Base-by-base conservation (phyloP, 2,329 filamentous ascomycete species). In the Peltaster fructicola region DNA sequence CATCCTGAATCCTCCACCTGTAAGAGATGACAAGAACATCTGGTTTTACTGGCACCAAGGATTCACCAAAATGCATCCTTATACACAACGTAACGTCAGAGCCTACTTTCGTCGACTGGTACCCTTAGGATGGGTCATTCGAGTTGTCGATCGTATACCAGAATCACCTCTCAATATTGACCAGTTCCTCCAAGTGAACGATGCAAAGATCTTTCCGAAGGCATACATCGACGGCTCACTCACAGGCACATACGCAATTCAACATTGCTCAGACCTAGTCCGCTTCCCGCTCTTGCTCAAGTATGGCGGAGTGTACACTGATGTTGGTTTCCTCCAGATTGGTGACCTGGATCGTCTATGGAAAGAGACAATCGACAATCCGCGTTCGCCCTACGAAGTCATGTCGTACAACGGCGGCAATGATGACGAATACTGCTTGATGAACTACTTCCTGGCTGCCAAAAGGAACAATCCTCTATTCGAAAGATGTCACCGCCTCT, bases 11-110 rank as follows among this genome's bases (percentile, higher is more conserved):
- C n/a, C n/a, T n/a, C n/a, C n/a, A n/a, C n/a, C n/a, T n/a, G n/a
- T n/a, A n/a, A n/a, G n/a, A n/a, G n/a, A 45, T 15, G 52, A 57
- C 22, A 68, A 68, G 39, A 65, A 66, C 23, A 47, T 68, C 14
- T 70, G 63, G 54, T 63, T 66, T 38, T 69, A 65, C 45, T 70
- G 65, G 65, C 53, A 68, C 39, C 46, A 45, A 3, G 64, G 64
- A 14, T 61, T 56, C 35, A 20, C 34, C 3, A 45, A 42, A 14
- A 59, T 68, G 53, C 59, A 64, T 29, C 50, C 52, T 1, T 67
- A 66, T 39, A 51, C 57, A 4, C 47, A 59, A 29, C 61, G 65
- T 19, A 68, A 60, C 31, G 49, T 68, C 14, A 52, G 61, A 19
- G 51, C 59, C 25, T 68, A 62, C 56, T 51, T 67, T 36, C 53